A percentile compares a stretch with the other conserved stretches of the same genome.
phyloP scores from a whole-genome alignment of 73 alveolate species.

The Paramecium tetraurelia region DNA sequence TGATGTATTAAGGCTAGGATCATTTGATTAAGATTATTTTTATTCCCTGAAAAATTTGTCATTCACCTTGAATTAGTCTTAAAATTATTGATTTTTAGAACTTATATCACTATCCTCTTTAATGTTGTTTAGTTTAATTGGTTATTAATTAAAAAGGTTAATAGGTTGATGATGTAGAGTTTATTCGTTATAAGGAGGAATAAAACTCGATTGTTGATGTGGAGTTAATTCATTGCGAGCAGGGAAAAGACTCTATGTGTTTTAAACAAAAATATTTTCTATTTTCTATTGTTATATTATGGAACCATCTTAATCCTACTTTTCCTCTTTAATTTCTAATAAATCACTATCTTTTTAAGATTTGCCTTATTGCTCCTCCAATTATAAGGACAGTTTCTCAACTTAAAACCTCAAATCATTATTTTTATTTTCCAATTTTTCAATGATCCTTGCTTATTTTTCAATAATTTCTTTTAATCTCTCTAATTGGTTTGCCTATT shows the following conservation, averaged over 20 bases:
- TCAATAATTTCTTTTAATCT: background rate
- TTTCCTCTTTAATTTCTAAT: background rate
- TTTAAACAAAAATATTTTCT: background rate
- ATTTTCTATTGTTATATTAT: background rate
- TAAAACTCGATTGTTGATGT: no score
- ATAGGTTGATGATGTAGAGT: no score
- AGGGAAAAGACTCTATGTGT: background rate
- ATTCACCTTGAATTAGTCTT: background rate
- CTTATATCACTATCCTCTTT: no score
- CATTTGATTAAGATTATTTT: background rate
- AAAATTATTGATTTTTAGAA: no score
- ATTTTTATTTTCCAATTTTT: background rate
- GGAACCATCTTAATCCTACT: background rate
- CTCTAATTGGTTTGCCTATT: background rate
- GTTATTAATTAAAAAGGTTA: background rate
- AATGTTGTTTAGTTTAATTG: no score
- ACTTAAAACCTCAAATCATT: background rate
- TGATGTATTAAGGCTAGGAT: background rate
- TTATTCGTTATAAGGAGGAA: no score
- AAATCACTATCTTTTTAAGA: background rate
- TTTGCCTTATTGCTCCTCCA: background rate
- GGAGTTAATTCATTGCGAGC: no score
- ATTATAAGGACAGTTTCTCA: background rate
- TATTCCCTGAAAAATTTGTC: background rate
- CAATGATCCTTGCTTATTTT: background rate